phyloP scores from a whole-genome alignment of 257 asterid genomes.

The Salvia splendens region DNA sequence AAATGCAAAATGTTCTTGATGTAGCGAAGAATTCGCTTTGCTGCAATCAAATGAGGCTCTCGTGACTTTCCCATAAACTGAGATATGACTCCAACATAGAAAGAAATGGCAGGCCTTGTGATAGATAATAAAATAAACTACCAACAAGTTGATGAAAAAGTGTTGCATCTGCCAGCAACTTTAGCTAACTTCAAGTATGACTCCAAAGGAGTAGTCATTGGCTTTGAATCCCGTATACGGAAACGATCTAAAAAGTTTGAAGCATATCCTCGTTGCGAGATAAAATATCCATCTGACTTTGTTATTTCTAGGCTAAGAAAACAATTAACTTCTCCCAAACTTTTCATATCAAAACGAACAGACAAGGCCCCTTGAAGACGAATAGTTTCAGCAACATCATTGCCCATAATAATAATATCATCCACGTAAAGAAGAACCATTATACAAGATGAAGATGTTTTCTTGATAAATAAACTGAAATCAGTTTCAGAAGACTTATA shows the following conservation, averaged over 20 bases:
- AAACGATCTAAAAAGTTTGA: no score
- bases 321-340: constrained; percentile 8
- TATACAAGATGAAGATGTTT: background rate
- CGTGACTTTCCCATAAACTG: constrained; percentile 31
- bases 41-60: constrained; percentile 18
- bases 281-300: background rate
- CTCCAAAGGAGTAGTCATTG: constrained; percentile 11
- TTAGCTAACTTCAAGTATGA: constrained; percentile 23
- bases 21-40: constrained; percentile 30
- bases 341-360: constrained; percentile 12
- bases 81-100: constrained; percentile 27
- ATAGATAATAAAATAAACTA: constrained; percentile 33
- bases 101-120: constrained; percentile 31
- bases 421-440: constrained; percentile 15
- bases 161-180: constrained; percentile 15
- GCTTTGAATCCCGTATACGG: background rate
- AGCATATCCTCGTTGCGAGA: constrained; percentile 23
- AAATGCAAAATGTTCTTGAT: background rate
- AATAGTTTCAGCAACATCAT: background rate
- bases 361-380: background rate
- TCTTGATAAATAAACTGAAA: constrained; percentile 36
- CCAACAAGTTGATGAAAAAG: constrained; percentile 34
- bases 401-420: constrained; percentile 22
- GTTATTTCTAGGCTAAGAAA: constrained; percentile 18
- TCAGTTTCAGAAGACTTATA: constrained; percentile 26